A percentile compares a stretch with the other conserved stretches of the same genome.
Evolutionary conservation across 495 filamentous ascomycete species (phyloP).

Genomic region (Hyaloscypha variabilis): DNA sequence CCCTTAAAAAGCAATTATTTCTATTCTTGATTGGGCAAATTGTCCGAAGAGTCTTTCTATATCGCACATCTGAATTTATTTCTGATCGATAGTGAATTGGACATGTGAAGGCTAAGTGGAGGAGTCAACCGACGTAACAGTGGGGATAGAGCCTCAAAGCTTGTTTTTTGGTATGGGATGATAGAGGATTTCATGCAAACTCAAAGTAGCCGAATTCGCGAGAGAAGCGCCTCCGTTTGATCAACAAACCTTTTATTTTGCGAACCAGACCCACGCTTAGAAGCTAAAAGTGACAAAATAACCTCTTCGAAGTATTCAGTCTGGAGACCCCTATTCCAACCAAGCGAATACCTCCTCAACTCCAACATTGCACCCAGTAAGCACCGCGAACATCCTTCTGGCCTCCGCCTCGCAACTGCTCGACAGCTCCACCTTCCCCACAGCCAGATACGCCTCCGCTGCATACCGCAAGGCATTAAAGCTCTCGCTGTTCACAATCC

Average conservation of each 20-base stretch:
- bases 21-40: neutral
- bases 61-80: neutral
- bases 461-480: slow-evolving; percentile 41
- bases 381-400: slow-evolving; percentile 39
- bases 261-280: too few species aligned
- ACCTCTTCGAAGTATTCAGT: too few species aligned
- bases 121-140: neutral
- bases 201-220: too few species aligned
- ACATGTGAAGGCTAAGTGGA: neutral
- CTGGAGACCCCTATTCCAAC: neutral
- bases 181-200: neutral
- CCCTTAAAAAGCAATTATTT: neutral
- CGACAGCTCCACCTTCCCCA: slow-evolving; percentile 36
- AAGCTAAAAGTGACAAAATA: too few species aligned
- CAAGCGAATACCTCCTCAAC: slow-evolving; percentile 27
- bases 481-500: slow-evolving; percentile 43
- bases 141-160: neutral
- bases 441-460: slow-evolving; percentile 36
- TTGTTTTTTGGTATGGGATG: neutral
- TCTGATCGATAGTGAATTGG: neutral
- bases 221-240: too few species aligned
- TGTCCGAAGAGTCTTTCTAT: neutral
- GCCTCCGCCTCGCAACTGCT: slow-evolving; percentile 36
- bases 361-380: slow-evolving; percentile 43
- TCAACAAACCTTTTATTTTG: too few species aligned